Evolutionary conservation across 2,329 filamentous ascomycete species (phyloP), one percentile per base, ranked within the genome.

Genomic region (Ustilaginoidea virens): DNA sequence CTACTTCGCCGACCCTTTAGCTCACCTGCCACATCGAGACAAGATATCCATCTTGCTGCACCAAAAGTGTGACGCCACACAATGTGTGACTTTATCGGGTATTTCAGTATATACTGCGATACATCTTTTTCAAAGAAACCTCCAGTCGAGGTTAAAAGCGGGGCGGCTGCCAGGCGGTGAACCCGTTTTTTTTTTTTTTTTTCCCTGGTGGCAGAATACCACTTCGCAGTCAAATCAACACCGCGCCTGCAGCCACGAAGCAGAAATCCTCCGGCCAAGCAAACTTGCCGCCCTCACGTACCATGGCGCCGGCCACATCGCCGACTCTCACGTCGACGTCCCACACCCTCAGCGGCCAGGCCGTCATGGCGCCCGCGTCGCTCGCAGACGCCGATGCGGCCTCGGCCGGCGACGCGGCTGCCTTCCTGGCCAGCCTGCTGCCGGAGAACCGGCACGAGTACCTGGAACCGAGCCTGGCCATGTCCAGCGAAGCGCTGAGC

Each of bases 401-500:
- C 36, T 32, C 39, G 31, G 40, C 44, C 34, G 47, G 49, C 36
- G 51, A 58, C 37, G 50, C 61, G 29, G 52, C 60, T 40, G 58
- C 61, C 16, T 60, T 80, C 34, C 56, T 76, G 35, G 61, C 72
- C 33, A 63, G 58, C 37, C 60, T 81, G 27, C 56, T 53, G 37
- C 53, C 72, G 11, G 56, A 61, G 33, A 69, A 71, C 34, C 77
- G 80, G 9, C 75, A 86, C 46, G 51, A 56, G 16, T 92, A 93
- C 47, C 61, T 94, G n/a, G 74, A 78, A 38, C 85, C 87, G 4
- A 61, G 70, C 3, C 44, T 66, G 6, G 55, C 69, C 14, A 61
- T 92, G 18, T 71, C 82, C 25, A 65, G 68, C 18, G 72, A 77
- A 3, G 75, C 81, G 12, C 60, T 90, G 14, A 66, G 72, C 33